Percentiles rank a stretch among this genome's conserved stretches.
phyloP scores from a whole-genome alignment of 441 rosid genomes.

The Mallotus japonicus region DNA sequence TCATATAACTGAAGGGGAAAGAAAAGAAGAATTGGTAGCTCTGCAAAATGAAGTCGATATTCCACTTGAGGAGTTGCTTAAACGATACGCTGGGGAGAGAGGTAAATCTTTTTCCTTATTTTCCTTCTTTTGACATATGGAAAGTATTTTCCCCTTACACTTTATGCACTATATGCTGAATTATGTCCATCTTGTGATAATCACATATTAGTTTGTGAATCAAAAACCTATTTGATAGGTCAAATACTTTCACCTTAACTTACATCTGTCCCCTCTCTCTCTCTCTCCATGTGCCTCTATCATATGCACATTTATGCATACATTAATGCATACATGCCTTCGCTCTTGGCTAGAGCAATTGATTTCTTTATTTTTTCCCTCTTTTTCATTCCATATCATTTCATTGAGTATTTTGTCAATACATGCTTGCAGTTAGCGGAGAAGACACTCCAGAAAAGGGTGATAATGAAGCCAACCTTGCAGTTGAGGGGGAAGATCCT shows the following conservation, averaged over 20 bases:
- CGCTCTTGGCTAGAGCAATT: no score
- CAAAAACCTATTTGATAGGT: background rate
- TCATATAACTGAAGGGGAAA: conserved; percentile 76
- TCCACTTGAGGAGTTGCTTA: conserved; percentile 88
- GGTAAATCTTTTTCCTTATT: conserved; percentile 41
- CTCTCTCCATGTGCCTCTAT: background rate
- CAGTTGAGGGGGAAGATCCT: conserved; percentile 37
- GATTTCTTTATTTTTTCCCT: background rate
- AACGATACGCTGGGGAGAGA: conserved; percentile 51
- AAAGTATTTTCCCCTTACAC: background rate
- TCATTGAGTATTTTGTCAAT: conserved; percentile 21
- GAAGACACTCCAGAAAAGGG: conserved; percentile 47
- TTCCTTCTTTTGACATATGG: background rate
- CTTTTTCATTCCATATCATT: conserved; percentile 2
- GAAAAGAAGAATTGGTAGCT: conserved; percentile 92
- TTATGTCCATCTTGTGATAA: background rate
- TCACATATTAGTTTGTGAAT: background rate
- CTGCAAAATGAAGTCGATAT: conserved; percentile 75
- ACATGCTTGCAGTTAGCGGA: conserved; percentile 42
- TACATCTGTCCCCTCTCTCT: background rate
- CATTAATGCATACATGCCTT: no score
- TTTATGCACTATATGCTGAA: background rate
- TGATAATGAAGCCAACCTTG: conserved; percentile 35
- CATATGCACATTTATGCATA: background rate
- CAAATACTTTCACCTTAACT: background rate